A percentile compares a stretch with the other conserved stretches of the same genome.
Evolutionary conservation across 2,329 filamentous ascomycete genomes (phyloP).

Genomic region (Monosporascus sp.): DNA sequence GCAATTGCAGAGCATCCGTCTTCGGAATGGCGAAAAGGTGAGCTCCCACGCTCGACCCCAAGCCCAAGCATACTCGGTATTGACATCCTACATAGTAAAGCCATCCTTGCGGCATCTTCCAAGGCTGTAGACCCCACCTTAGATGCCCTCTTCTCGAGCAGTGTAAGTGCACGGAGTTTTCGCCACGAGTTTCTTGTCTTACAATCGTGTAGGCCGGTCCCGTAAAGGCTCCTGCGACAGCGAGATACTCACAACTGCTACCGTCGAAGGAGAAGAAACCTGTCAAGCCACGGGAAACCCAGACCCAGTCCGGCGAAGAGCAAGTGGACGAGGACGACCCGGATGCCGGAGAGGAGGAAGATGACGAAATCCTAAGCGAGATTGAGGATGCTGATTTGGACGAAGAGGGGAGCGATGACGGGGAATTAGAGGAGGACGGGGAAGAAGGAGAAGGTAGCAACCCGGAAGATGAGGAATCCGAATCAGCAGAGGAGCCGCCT

Average conservation of each 20-base stretch:
- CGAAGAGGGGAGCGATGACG: slow-evolving; percentile 33
- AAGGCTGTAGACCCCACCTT: slow-evolving; percentile 64
- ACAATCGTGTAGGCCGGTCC: slow-evolving; percentile 41
- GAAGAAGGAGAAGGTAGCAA: slow-evolving; percentile 28
- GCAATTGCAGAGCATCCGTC: neutral
- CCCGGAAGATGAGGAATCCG: slow-evolving; percentile 28
- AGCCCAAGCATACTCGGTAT: slow-evolving; percentile 2
- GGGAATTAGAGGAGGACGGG: slow-evolving; percentile 41
- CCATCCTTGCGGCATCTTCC: slow-evolving; percentile 37
- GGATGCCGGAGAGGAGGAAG: slow-evolving; percentile 20
- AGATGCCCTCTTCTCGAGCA: slow-evolving; percentile 65
- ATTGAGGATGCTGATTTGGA: slow-evolving; percentile 31
- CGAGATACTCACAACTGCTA: slow-evolving; percentile 37
- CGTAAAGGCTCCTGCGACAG: slow-evolving; percentile 39
- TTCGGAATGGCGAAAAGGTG: slow-evolving; percentile 28
- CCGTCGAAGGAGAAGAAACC: slow-evolving; percentile 29
- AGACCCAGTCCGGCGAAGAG: slow-evolving; percentile 13
- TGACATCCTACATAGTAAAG: slow-evolving; percentile 28
- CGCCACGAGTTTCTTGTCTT: slow-evolving; percentile 3
- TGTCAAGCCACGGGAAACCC: slow-evolving; percentile 17
- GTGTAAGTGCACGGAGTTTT: slow-evolving; percentile 48
- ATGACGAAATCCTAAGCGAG: slow-evolving; percentile 31
- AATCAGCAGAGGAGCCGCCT: slow-evolving; percentile 34
- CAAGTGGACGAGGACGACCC: slow-evolving; percentile 14
- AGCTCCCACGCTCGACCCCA: slow-evolving; percentile 1